Evolutionary conservation across 306 rosid genomes (phyloP).

Genomic region (Trichosanthes cucumerina): DNA sequence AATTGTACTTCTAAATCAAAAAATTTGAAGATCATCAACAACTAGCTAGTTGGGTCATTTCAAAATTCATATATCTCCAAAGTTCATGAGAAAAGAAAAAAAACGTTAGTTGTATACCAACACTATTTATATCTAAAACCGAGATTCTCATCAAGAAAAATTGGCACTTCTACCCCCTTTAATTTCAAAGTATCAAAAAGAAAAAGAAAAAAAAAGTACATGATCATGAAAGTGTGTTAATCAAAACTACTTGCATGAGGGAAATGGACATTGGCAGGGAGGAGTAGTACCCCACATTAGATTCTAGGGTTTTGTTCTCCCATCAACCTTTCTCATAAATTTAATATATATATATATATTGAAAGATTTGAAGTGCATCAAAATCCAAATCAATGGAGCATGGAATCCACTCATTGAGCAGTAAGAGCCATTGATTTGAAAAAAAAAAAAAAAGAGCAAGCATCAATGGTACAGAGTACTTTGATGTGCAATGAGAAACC

Average conservation of each 20-base stretch:
- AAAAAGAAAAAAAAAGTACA: neutral
- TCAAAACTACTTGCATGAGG: neutral
- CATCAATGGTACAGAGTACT: neutral
- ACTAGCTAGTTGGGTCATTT: neutral
- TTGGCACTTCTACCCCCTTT: neutral
- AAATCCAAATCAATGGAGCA: neutral
- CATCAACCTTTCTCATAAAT: neutral
- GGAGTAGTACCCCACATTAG: neutral
- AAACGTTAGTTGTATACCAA: neutral
- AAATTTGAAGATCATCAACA: neutral
- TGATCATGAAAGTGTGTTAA: neutral
- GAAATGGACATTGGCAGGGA: neutral
- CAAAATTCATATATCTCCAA: neutral
- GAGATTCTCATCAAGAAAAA: neutral
- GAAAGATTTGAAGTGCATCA: conserved; percentile 9
- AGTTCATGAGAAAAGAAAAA: neutral
- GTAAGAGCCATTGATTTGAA: neutral
- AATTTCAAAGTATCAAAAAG: neutral
- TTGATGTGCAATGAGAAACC: neutral
- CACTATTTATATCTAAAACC: neutral
- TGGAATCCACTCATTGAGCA: neutral
- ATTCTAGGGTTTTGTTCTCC: neutral
- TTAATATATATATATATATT: neutral
- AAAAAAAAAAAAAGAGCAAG: neutral
- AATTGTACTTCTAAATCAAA: too few relatives aligned